Evolutionary conservation across 257 asterid genomes (phyloP).

Genomic region (Nicotiana tabacum): DNA sequence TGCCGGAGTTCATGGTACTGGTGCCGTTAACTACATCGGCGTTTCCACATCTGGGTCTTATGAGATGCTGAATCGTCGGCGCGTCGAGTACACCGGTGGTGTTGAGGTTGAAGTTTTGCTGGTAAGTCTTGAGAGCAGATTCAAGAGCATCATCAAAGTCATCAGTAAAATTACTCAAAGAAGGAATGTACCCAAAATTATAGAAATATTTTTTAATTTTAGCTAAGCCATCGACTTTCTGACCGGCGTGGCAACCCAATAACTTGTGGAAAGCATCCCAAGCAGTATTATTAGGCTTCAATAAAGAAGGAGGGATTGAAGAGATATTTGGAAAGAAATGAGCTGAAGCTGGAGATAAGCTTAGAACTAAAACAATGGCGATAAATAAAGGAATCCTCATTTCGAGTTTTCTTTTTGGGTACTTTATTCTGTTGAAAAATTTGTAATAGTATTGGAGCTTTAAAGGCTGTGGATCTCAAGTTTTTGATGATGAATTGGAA

Average conservation of each 20-base stretch:
- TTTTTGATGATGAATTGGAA: background rate
- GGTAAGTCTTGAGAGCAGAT: conserved; percentile 55
- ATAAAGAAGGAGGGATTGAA: conserved; percentile 42
- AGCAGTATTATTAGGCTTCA: conserved; percentile 38
- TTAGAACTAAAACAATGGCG: background rate
- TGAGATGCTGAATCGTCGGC: conserved; percentile 38
- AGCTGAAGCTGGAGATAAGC: conserved; percentile 32
- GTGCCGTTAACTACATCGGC: conserved; percentile 67
- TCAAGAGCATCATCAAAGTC: conserved; percentile 58
- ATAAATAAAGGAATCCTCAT: conserved; percentile 5
- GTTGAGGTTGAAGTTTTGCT: conserved; percentile 66
- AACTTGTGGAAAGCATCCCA: conserved; percentile 54
- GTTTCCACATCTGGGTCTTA: conserved; percentile 73
- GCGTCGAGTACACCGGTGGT: conserved; percentile 57
- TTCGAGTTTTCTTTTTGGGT: background rate
- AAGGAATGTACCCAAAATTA: conserved; percentile 53
- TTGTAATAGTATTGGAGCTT: background rate
- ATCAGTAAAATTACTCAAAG: conserved; percentile 44
- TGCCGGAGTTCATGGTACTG: conserved; percentile 48
- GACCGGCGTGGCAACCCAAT: conserved; percentile 54
- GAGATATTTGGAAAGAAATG: conserved; percentile 61
- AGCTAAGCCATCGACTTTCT: conserved; percentile 37
- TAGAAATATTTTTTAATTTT: conserved; percentile 60
- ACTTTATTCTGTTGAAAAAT: no score
- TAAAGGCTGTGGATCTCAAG: background rate